Base-by-base conservation (phyloP, 768 basidiomycete genomes). In the Termitomyces sp. region DNA sequence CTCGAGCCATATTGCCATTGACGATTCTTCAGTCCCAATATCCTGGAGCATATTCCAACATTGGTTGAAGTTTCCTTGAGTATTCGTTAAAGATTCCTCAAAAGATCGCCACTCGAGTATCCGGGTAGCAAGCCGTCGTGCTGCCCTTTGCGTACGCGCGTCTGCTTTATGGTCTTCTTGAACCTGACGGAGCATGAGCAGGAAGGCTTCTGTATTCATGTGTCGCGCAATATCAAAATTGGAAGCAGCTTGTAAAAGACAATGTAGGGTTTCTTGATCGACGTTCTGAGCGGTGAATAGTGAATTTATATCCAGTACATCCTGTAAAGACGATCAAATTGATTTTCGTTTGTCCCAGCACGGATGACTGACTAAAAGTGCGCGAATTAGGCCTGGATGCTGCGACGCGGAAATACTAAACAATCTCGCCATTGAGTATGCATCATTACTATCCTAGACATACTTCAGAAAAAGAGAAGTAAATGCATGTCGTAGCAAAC, bases 1-100 rank as follows among this genome's bases (percentile, higher is more conserved):
- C 53, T 80, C 82, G 12, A 91, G 70, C 85, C 85, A 89, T 45
- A 86, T 83, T 6, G 88, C 89, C 50, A 86, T 74, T 1, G 87
- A 78, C 54, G 80, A 77, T 59, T 90, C 89, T 46, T 85, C 84
- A 2, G 72, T 66, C 11, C 82, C 78, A 14, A 89, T 71, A 34
- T 89, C 84, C 57, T 77, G 79, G 22, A 91, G 66, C 62, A 85
- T 76, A 5, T 58, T 65, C 14, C 75, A 76, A n/a, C 81, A 75
- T 6, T 66, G 66, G 1, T 61, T 51, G 61, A 85, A 83, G 57
- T 87, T 74, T 12, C 75, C 80, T 1, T 74, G 71, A 0, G 77
- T 66, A 60, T 82, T 82, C 2, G 74, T 75, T 6, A 91, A 70
- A 1, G 83, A 79, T 30, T 87, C 80, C 62, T 84, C 81, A 8